Evolutionary conservation across 1,284 basidiomycete genomes (phyloP), one percentile per base, ranked within the genome.

Genomic region (Coriolopsis trogii): DNA sequence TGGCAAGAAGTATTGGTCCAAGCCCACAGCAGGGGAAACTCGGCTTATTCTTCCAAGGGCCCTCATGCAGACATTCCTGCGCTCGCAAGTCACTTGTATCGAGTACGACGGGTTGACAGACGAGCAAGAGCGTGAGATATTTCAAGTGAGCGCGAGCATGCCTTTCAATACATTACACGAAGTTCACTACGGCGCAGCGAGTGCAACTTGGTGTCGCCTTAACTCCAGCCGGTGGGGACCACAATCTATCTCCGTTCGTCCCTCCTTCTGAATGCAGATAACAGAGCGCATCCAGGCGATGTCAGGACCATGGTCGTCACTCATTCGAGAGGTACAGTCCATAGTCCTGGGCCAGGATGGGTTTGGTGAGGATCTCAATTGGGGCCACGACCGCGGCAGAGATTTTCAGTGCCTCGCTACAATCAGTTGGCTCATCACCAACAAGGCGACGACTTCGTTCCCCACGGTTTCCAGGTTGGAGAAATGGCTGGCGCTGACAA

Each of bases 61-160:
- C 41, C 77, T 81, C 48, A 70, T 73, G 18, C 74, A 74, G 12
- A 43, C 77, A 2, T 89, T 89, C 53, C 73, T 77, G 7, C 82
- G 80, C 58, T 87, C 87, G 64, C 87, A 89, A 54, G 77, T 90
- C 26, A 81, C 84, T 0, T 90, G 88, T 62, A 78, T 89, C 9
- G 85, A 90, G 62, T 90, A 88, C 55, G 74, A 81, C 36, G 80
- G 81, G 26, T 72, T 91, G 9, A 71, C 67, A 0, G 81, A 83
- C 52, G 70, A 75, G 12, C 79, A 84, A 45, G 86, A 89, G 57
- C 73, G 87, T 34, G 88, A 91, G 57, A 87, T 91, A 13, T 91
- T 91, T 69, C 84, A 87, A 69, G 85, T 84, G n/a, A 41, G 42
- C 10, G 15, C 42, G 10, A 15, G 45, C 29, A 4, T 40, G 6